Evolutionary conservation across 352 stramenopile species (phyloP), one percentile per base, ranked within the genome.

Genomic region (Pythium aristosporum): DNA sequence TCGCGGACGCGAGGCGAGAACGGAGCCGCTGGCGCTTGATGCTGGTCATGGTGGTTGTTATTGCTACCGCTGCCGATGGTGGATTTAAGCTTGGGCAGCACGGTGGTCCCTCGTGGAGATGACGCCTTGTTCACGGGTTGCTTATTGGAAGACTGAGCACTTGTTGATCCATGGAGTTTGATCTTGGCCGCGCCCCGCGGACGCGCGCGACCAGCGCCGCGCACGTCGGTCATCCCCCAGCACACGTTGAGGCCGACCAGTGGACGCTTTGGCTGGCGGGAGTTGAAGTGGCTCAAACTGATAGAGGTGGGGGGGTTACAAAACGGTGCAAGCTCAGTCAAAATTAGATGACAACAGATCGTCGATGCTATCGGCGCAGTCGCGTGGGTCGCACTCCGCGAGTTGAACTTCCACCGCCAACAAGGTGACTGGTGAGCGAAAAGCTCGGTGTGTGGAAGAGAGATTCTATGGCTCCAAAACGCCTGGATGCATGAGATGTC

Each of bases 1-100:
- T 72, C 63, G n/a, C 61, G 63, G 5, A 52, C 52, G 37, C 69
- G 72, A 5, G 72, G 66, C 8, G 72, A 79, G 37, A 76, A 74
- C 21, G 71, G 53, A 62, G 55, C 21, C 36, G 34, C 7, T n/a
- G 32, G 8, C 25, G 57, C 5, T 23, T 65, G 50, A 15, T 72
- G 50, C n/a, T 75, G 42, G 16, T 62, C 20, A 20, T 20, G 46
- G 39, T 66, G 11, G 43, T 73, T 63, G 50, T 66, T 69, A 58
- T 55, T 72, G 34, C 34, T 13, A 13, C 34, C 11, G 53, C 21
- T 48, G 30, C 25, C 55, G 13, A 51, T 12, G n/a, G 50, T 16
- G 20, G 49, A 18, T 36, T 66, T 61, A 16, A 65, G 50, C 44
- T 62, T 65, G 4, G 64, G 57, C 11, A 65, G 43, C 49, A 63